These are phyloP conservation scores for Pseudonectria buxi DNA, from an alignment of 2,329 filamentous ascomycete species.

Conservation along the genomic window DNA sequence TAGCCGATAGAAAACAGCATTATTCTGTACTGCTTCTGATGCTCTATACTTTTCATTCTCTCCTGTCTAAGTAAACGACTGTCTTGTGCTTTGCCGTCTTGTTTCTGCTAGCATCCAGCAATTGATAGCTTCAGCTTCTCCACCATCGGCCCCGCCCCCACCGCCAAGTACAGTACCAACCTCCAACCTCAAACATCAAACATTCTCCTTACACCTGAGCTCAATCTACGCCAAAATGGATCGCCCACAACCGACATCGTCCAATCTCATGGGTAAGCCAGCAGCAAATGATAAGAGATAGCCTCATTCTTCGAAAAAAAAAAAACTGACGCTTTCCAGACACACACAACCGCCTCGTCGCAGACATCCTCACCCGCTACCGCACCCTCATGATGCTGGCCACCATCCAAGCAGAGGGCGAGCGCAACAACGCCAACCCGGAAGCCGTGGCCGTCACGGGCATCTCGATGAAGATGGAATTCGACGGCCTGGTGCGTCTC, in stretches of 20 bases:
- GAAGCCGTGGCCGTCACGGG: conserved; percentile 36
- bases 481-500: conserved; percentile 33
- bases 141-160: not conserved
- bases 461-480: conserved; percentile 40
- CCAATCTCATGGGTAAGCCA: conserved; percentile 31
- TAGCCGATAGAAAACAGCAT: no score
- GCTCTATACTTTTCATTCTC: no score
- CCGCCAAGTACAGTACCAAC: no score
- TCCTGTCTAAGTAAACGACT: no score
- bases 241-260: conserved; percentile 24
- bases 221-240: conserved; percentile 22
- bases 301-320: no score
- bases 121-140: no score
- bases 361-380: conserved; percentile 38
- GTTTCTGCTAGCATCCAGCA: not conserved
- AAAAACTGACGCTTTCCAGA: no score
- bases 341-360: conserved; percentile 38
- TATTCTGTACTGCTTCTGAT: no score
- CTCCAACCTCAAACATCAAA: no score
- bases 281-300: not conserved
- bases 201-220: no score
- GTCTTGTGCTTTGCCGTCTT: not conserved
- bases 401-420: conserved; percentile 35
- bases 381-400: conserved; percentile 37
- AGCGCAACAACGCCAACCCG: conserved; percentile 32